phyloP scores from a whole-genome alignment of 352 stramenopile species.

The Globisporangium rhizosaccharum region DNA sequence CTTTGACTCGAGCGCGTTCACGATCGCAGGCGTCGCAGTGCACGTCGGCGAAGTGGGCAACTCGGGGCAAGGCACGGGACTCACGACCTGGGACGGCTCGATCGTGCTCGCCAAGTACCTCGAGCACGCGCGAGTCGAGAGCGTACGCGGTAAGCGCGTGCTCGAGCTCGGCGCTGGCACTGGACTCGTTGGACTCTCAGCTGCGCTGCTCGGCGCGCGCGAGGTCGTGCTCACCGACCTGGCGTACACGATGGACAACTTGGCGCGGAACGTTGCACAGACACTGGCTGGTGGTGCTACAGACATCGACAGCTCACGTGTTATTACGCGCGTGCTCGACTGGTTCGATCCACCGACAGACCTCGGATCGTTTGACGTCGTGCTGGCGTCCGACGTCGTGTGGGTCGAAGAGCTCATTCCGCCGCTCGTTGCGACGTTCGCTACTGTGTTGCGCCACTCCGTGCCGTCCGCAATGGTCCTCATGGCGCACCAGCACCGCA shows the following conservation, averaged over 20 bases:
- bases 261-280: slow-evolving; percentile 42
- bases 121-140: slow-evolving; percentile 37
- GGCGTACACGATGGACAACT: slow-evolving; percentile 82
- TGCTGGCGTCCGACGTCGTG: slow-evolving; percentile 89
- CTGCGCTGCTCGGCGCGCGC: slow-evolving; percentile 65
- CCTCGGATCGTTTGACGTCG: slow-evolving; percentile 65
- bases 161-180: slow-evolving; percentile 86
- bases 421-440: slow-evolving; percentile 77
- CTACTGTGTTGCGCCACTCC: slow-evolving; percentile 37
- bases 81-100: slow-evolving; percentile 90
- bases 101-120: slow-evolving; percentile 91
- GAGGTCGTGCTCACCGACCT: slow-evolving; percentile 85
- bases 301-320: slow-evolving; percentile 10
- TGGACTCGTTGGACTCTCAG: slow-evolving; percentile 78
- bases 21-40: slow-evolving; percentile 46
- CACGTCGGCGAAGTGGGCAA: slow-evolving; percentile 69
- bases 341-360: slow-evolving; percentile 58
- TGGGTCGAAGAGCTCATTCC: slow-evolving; percentile 87
- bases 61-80: slow-evolving; percentile 77
- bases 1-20: slow-evolving; percentile 53
- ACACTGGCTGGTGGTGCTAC: slow-evolving; percentile 21
- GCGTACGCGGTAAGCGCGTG: slow-evolving; percentile 36
- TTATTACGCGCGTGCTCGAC: slow-evolving; percentile 38
- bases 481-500: slow-evolving; percentile 73
- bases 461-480: slow-evolving; percentile 32